A percentile compares a stretch with the other conserved stretches of the same genome.
These are phyloP conservation scores for Draba incana DNA, from an alignment of 345 rosid species.

Conservation along the genomic window DNA sequence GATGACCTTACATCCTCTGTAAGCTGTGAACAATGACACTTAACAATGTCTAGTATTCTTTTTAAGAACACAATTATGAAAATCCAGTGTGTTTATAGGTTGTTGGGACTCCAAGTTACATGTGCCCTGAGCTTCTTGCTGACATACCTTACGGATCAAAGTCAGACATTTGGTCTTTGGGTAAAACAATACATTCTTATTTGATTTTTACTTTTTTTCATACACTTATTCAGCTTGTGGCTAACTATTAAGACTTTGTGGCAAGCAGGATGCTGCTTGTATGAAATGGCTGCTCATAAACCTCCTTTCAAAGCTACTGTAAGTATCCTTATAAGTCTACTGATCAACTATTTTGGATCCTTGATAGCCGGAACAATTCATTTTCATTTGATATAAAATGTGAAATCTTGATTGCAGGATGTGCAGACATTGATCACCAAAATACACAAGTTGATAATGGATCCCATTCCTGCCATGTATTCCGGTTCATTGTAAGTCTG, in stretches of 20 bases:
- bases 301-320: conserved; percentile 98
- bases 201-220: neutral
- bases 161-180: conserved; percentile 99
- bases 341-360: neutral
- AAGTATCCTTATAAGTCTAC: conserved; percentile 41
- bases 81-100: conserved; percentile 52
- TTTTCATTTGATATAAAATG: neutral
- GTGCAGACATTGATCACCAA: conserved; percentile 90
- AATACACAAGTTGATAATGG: conserved; percentile 81
- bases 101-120: conserved; percentile 98
- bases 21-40: conserved; percentile 40
- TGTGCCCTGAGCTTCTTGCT: conserved; percentile 99
- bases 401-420: conserved; percentile 55
- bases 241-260: conserved; percentile 4
- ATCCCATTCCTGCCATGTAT: conserved; percentile 91
- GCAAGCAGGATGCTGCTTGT: conserved; percentile 87
- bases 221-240: conserved; percentile 26
- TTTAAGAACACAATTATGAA: conserved; percentile 5
- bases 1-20: conserved; percentile 97
- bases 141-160: conserved; percentile 97
- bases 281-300: conserved; percentile 88
- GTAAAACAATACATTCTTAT: conserved; percentile 44
- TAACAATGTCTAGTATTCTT: conserved; percentile 7
- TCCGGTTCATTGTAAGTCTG: conserved; percentile 81
- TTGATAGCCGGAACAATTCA: too few species aligned